Evolutionary conservation across 2,329 filamentous ascomycete species (phyloP).

Genomic region (Diaporthe sp.): DNA sequence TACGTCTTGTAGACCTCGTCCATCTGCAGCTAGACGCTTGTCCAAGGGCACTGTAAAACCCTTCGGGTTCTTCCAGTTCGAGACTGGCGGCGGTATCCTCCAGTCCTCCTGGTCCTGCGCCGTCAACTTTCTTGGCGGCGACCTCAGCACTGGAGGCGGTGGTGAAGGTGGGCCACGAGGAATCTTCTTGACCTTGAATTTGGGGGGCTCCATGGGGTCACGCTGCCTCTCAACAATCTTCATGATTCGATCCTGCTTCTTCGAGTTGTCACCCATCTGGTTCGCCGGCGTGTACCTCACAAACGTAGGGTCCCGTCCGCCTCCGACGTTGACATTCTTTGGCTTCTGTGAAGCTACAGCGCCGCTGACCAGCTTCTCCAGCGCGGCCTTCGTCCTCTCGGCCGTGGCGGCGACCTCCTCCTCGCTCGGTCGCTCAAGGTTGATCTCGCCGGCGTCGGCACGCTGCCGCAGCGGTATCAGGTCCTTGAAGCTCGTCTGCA

Average conservation of each 20-base stretch:
- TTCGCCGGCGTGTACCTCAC: constrained; percentile 96
- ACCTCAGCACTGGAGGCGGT: constrained; percentile 94
- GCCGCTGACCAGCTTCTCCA: constrained; percentile 84
- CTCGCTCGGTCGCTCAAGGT: constrained; percentile 84
- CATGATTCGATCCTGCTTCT: constrained; percentile 95
- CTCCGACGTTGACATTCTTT: constrained; percentile 90
- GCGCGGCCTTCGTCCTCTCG: constrained; percentile 87
- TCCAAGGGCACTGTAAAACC: constrained; percentile 97
- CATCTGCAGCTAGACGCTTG: constrained; percentile 94
- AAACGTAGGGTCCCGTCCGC: constrained; percentile 87
- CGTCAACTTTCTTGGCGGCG: constrained; percentile 92
- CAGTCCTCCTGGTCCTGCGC: constrained; percentile 97
- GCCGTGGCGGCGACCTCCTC: constrained; percentile 88
- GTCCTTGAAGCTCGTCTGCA: constrained; percentile 97
- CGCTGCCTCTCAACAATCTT: constrained; percentile 96
- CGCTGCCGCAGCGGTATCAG: constrained; percentile 93
- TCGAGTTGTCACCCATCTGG: constrained; percentile 90
- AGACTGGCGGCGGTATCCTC: constrained; percentile 82
- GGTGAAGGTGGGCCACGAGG: constrained; percentile 92
- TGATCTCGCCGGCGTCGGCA: constrained; percentile 92
- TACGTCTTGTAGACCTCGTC: constrained; percentile 90
- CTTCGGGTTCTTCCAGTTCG: constrained; percentile 99
- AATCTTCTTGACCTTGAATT: constrained; percentile 99
- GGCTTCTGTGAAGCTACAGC: constrained; percentile 94
- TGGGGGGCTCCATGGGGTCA: constrained; percentile 96